A percentile compares a stretch with the other conserved stretches of the same genome.
These are phyloP conservation scores for Schizophyllum commune DNA, from an alignment of 1,284 basidiomycete species.

Conservation along the genomic window DNA sequence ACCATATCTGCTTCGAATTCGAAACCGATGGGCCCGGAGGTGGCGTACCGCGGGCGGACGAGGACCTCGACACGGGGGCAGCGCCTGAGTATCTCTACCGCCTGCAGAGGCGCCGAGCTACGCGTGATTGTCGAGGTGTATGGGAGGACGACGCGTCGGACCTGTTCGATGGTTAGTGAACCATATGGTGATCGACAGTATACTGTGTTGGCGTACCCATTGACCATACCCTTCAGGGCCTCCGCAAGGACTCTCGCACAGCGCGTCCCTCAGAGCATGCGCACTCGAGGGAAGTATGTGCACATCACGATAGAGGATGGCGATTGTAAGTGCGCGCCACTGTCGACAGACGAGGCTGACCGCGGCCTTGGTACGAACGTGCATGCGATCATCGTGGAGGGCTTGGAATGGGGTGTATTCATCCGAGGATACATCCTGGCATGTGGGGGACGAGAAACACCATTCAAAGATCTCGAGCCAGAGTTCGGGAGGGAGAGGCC, in stretches of 20 bases:
- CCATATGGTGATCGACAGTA: slow-evolving; percentile 1
- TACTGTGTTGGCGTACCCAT: slow-evolving; percentile 22
- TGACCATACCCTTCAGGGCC: slow-evolving; percentile 20
- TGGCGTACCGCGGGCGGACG: slow-evolving; percentile 33
- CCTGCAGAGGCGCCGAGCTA: slow-evolving; percentile 22
- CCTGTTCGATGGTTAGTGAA: slow-evolving; percentile 20
- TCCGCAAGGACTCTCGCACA: slow-evolving; percentile 18
- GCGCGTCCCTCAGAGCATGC: slow-evolving; percentile 20
- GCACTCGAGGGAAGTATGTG: slow-evolving; percentile 25
- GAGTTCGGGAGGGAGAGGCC: background rate
- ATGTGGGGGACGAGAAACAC: background rate
- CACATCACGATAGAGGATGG: slow-evolving; percentile 48
- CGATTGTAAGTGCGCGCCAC: slow-evolving; percentile 39
- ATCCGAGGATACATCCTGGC: background rate
- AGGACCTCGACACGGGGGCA: slow-evolving; percentile 49
- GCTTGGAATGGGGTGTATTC: background rate
- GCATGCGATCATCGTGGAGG: background rate
- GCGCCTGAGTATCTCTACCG: slow-evolving; percentile 37
- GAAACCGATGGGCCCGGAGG: slow-evolving; percentile 24
- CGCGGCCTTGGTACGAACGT: slow-evolving; percentile 23
- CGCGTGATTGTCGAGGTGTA: slow-evolving; percentile 43
- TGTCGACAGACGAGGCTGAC: slow-evolving; percentile 48
- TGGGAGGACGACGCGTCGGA: slow-evolving; percentile 51
- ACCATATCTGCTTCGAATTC: slow-evolving; percentile 39
- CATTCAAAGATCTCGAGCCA: background rate